Percentiles rank a stretch among this genome's conserved stretches.
Evolutionary conservation across 1,284 basidiomycete species (phyloP).

Genomic region (Gymnopus androsaceus): DNA sequence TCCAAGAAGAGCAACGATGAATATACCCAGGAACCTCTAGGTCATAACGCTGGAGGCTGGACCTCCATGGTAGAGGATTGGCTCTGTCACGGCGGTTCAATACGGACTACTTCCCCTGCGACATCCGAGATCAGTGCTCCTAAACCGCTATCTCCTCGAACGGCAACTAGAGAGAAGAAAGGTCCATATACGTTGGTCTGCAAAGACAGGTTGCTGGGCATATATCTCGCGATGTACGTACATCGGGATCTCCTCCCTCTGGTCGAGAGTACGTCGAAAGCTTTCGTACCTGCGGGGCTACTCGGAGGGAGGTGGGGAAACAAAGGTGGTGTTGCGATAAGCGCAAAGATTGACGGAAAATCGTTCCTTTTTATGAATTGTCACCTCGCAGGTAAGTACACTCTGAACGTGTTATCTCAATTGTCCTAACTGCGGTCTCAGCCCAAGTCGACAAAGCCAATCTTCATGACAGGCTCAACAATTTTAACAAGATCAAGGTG

Average conservation of each 20-base stretch:
- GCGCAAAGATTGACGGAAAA: slow-evolving; percentile 70
- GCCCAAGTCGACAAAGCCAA: slow-evolving; percentile 72
- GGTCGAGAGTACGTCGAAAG: slow-evolving; percentile 65
- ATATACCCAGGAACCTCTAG: slow-evolving; percentile 36
- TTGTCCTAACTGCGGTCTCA: slow-evolving; percentile 29
- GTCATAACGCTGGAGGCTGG: slow-evolving; percentile 56
- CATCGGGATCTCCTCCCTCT: slow-evolving; percentile 65
- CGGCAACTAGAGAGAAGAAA: slow-evolving; percentile 35
- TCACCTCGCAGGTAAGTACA: slow-evolving; percentile 75
- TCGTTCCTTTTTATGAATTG: slow-evolving; percentile 85
- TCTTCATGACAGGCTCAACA: slow-evolving; percentile 65
- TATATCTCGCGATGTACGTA: slow-evolving; percentile 76
- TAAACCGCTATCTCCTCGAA: slow-evolving; percentile 38
- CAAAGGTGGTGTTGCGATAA: slow-evolving; percentile 85
- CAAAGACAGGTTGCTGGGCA: slow-evolving; percentile 88
- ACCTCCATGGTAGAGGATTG: slow-evolving; percentile 74
- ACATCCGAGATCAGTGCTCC: slow-evolving; percentile 38
- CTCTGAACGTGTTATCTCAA: neutral
- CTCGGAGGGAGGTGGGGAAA: slow-evolving; percentile 87
- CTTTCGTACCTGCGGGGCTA: slow-evolving; percentile 81
- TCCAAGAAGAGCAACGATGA: slow-evolving; percentile 34
- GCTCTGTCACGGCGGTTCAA: slow-evolving; percentile 53
- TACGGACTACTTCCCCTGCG: slow-evolving; percentile 32
- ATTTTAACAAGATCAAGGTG: slow-evolving; percentile 77
- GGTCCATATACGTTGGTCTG: slow-evolving; percentile 79